These are phyloP conservation scores for Cladophialophora bantiana DNA, from an alignment of 2,329 filamentous ascomycete genomes.

Conservation along the genomic window DNA sequence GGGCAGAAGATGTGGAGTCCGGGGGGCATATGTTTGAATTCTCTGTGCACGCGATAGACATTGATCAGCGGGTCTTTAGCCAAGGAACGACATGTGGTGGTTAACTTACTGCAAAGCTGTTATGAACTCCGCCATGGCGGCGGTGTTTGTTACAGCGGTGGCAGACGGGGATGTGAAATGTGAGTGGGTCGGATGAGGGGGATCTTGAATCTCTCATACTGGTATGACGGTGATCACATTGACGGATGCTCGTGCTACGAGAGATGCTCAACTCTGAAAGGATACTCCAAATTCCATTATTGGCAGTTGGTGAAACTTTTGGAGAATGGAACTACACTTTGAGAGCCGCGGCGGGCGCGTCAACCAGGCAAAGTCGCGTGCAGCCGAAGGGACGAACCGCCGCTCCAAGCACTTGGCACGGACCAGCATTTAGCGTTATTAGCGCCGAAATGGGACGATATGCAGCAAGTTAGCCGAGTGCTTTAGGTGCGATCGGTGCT, in stretches of 20 bases:
- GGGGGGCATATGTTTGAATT: constrained; percentile 53
- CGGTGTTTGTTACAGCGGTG: constrained; percentile 2
- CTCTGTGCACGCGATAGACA: constrained; percentile 28
- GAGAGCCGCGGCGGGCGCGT: constrained; percentile 13
- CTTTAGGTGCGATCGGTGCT: too few species aligned
- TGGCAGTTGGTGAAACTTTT: background rate
- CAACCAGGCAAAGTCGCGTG: constrained; percentile 25
- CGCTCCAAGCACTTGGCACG: background rate
- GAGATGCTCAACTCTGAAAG: background rate
- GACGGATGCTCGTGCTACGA: background rate
- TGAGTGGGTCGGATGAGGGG: constrained; percentile 11
- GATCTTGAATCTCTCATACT: constrained; percentile 28
- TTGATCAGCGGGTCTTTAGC: background rate
- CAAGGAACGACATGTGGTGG: background rate
- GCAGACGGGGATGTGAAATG: background rate
- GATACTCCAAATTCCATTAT: constrained; percentile 3
- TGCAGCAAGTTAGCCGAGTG: too few species aligned
- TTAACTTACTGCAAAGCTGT: constrained; percentile 50
- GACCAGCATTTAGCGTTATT: background rate
- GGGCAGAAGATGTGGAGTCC: constrained; percentile 73
- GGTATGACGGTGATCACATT: constrained; percentile 2
- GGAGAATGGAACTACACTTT: background rate
- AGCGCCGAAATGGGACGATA: too few species aligned
- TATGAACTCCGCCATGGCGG: constrained; percentile 50
- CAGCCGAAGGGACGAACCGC: background rate